Evolutionary conservation across 345 rosid genomes (phyloP).

Genomic region (Citrus mangshanensis): DNA sequence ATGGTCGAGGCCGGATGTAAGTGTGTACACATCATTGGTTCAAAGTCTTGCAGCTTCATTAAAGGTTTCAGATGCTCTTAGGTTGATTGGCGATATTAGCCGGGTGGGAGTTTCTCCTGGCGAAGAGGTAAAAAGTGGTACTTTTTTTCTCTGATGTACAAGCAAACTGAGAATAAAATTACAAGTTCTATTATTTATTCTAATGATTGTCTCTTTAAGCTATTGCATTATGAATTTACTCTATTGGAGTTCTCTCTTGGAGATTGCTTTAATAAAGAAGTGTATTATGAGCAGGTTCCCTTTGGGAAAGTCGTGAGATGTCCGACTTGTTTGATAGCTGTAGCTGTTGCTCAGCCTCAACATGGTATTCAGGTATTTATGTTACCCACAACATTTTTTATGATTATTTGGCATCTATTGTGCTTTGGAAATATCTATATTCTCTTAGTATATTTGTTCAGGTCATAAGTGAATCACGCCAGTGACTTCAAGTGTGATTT

Average conservation of each 20-base stretch:
- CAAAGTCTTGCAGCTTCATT: conserved; percentile 68
- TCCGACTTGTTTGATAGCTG: conserved; percentile 76
- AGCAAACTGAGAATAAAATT: background rate
- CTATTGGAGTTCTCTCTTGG: background rate
- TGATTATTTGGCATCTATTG: background rate
- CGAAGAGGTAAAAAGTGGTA: conserved; percentile 52
- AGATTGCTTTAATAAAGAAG: too few relatives aligned
- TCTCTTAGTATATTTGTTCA: background rate
- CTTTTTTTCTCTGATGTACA: background rate
- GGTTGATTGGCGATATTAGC: conserved; percentile 65
- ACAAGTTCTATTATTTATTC: background rate
- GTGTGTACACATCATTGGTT: conserved; percentile 54
- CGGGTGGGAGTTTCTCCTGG: conserved; percentile 79
- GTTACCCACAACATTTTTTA: background rate
- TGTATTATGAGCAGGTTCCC: conserved; percentile 53
- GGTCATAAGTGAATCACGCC: background rate
- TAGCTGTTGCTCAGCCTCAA: conserved; percentile 88
- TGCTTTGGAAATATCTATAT: background rate
- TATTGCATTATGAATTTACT: background rate
- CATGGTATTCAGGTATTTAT: conserved; percentile 74
- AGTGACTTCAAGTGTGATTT: background rate
- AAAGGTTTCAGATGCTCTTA: conserved; percentile 83
- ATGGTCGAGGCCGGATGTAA: conserved; percentile 90
- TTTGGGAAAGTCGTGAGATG: conserved; percentile 94
- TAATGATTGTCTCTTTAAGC: background rate